Evolutionary conservation across 495 filamentous ascomycete species (phyloP), one percentile per base, ranked within the genome.

Genomic region (Aspergillus campestris): DNA sequence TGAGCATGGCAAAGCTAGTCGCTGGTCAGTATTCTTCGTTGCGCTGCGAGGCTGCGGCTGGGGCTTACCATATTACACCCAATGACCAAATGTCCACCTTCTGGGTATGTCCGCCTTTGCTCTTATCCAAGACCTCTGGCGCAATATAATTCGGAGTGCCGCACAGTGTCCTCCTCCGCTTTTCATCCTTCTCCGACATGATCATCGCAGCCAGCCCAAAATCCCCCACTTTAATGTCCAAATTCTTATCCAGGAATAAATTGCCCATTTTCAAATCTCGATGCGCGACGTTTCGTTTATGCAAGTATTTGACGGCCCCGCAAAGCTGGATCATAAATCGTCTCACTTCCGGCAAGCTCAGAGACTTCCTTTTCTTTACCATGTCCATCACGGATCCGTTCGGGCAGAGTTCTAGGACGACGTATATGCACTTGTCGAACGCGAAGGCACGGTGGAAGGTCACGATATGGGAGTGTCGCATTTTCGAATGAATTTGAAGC

Each of bases 331-430:
- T 81, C 49, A 90, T 83, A 60, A 90, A 91, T 42, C 88, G 87
- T 45, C 94, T 76, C 9, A 94, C 86, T 62, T 99, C 94, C 0
- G 91, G 86, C 56, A 95, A 81, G 11, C 86, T 94, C 15, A 97
- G 68, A 24, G 80, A 87, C 54, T 83, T 88, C 52, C 94, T 73
- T 55, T 84, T 83, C 59, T 89, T 88, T 37, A 99, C 81, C 86
- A 97, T 94, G 59, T 97, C 94, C 83, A 95, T 95, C 31, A 99
- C 75, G n/a, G 89, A 96, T 0, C 94, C 94, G 58, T 96, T 96
- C 5, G 84, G 83, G 57, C 94, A 97, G 41, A 99, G 64, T 53
- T 99, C 94, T 3, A 99, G 74, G 39, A 96, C 86, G 14, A 99
- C 85, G 54, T 94, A 99, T 42, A 90, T 96, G 60, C 82, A 89